Evolutionary conservation across 345 rosid genomes (phyloP).

Genomic region (Mangifera indica): DNA sequence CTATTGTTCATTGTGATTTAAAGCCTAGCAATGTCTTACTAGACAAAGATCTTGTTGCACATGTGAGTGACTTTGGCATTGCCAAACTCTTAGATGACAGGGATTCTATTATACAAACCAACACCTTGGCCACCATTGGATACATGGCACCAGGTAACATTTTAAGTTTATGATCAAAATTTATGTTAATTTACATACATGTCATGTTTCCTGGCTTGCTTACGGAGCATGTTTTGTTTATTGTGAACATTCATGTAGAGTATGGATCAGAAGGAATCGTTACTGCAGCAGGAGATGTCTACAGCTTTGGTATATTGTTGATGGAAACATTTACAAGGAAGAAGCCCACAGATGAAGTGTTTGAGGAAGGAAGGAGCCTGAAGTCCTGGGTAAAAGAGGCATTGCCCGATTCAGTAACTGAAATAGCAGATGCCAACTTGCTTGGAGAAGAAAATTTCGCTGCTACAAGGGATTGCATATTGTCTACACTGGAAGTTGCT

Average conservation of each 20-base stretch:
- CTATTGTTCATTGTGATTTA: not conserved
- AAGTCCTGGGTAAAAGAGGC: conserved; percentile 15
- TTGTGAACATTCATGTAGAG: not conserved
- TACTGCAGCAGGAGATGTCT: conserved; percentile 7
- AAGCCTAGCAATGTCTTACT: not conserved
- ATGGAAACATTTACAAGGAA: conserved; percentile 26
- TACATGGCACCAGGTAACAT: conserved; percentile 12
- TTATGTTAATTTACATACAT: not conserved
- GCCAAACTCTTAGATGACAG: not conserved
- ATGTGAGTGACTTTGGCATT: conserved; percentile 6
- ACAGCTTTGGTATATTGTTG: conserved; percentile 18
- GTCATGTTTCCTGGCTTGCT: not conserved
- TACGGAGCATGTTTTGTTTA: not conserved
- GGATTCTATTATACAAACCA: not conserved
- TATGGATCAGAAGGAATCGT: conserved; percentile 21
- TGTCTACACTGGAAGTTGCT: not conserved
- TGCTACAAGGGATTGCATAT: conserved; percentile 10
- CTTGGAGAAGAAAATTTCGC: not conserved
- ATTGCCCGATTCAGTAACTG: not conserved
- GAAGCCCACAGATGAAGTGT: conserved; percentile 14
- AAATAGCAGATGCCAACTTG: conserved; percentile 15
- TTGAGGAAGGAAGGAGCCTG: conserved; percentile 18
- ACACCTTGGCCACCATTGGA: conserved; percentile 8
- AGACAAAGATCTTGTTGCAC: not conserved
- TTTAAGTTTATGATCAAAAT: not conserved